Evolutionary conservation across 176 grass and related monocot genomes (phyloP).

Genomic region (Cymbopogon citratus): DNA sequence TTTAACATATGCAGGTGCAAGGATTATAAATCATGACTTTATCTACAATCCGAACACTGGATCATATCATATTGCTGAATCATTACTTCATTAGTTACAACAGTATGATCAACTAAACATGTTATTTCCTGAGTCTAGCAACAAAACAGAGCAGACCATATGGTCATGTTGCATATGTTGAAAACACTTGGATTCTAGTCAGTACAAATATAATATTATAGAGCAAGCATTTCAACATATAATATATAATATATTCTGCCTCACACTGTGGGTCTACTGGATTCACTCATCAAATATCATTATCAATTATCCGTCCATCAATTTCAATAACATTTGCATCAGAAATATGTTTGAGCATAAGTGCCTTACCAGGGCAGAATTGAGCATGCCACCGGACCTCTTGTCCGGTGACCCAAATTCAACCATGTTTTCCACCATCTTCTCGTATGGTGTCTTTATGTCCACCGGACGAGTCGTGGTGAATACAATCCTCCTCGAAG

Average conservation of each 20-base stretch:
- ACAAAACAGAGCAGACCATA: background rate
- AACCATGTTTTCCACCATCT: constrained; percentile 94
- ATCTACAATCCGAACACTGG: background rate
- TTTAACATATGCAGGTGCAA: constrained; percentile 13
- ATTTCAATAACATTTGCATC: constrained; percentile 8
- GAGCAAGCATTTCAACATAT: background rate
- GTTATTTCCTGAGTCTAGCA: background rate
- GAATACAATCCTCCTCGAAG: constrained; percentile 67
- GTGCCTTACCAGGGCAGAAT: constrained; percentile 76
- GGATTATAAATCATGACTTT: background rate
- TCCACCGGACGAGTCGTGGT: constrained; percentile 77
- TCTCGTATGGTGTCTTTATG: constrained; percentile 96
- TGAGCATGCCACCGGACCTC: constrained; percentile 80
- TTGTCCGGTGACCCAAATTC: constrained; percentile 96
- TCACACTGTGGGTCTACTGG: background rate
- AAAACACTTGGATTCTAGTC: background rate
- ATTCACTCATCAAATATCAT: background rate
- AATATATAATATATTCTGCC: background rate
- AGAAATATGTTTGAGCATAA: background rate
- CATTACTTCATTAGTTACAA: background rate
- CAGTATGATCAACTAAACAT: background rate
- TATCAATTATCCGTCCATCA: background rate
- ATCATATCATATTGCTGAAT: background rate
- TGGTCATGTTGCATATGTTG: background rate
- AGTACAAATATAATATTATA: background rate